phyloP scores from a whole-genome alignment of 202 grass and related monocot species.

The Eragrostis tef region DNA sequence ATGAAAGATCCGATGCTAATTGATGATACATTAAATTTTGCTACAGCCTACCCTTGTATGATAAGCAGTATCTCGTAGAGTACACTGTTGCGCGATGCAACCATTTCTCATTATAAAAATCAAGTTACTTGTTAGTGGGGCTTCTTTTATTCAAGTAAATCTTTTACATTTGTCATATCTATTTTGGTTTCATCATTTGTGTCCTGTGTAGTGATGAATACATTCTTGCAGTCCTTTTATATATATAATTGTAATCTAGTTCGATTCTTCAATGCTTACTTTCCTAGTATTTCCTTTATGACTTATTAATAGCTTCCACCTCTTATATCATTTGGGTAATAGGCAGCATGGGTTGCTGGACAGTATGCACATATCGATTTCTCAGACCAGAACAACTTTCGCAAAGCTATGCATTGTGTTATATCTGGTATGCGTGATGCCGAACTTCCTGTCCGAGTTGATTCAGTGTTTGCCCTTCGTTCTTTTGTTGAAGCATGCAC shows the following conservation, averaged over 20 bases:
- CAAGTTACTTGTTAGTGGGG: not conserved
- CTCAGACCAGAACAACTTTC: slow-evolving; percentile 71
- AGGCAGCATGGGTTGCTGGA: slow-evolving; percentile 96
- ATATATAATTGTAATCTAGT: too few relatives aligned
- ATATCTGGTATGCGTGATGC: slow-evolving; percentile 79
- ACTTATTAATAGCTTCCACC: slow-evolving; percentile 3
- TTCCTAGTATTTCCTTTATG: not conserved
- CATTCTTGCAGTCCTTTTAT: not conserved
- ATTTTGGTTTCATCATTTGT: too few relatives aligned
- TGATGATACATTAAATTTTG: slow-evolving; percentile 1
- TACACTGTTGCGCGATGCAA: not conserved
- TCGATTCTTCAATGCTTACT: slow-evolving; percentile 15
- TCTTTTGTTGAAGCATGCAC: slow-evolving; percentile 96
- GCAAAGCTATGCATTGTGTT: slow-evolving; percentile 80
- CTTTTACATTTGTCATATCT: too few relatives aligned
- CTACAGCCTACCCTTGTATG: not conserved
- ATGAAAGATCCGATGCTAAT: not conserved
- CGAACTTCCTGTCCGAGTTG: slow-evolving; percentile 90
- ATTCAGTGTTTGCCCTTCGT: slow-evolving; percentile 97
- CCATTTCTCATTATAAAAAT: not conserved
- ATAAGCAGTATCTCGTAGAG: not conserved
- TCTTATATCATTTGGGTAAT: slow-evolving; percentile 39
- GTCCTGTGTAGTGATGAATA: slow-evolving; percentile 22
- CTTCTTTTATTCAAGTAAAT: too few relatives aligned
- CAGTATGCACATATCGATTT: slow-evolving; percentile 94